Evolutionary conservation across 139 green algal species (phyloP), one percentile per base, ranked within the genome.

Genomic region (Raphidocelis subcapitata): DNA sequence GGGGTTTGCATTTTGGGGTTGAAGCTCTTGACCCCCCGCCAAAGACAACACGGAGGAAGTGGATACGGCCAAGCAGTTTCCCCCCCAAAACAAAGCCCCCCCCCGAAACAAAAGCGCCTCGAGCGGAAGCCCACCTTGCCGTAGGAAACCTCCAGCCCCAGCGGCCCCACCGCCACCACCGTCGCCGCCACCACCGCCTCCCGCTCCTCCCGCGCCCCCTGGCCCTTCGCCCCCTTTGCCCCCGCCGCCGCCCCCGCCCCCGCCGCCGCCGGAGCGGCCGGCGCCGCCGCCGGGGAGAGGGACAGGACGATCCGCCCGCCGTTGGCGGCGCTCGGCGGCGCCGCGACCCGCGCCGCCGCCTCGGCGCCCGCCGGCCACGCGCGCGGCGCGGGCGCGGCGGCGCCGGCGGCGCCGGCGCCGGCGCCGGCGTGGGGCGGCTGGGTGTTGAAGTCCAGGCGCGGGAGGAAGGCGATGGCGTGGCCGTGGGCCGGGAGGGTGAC

Each of bases 381-480:
- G 41, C 41, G 41, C 41, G 41, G 8, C 41, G 41, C 41, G 8
- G 41, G 5, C 10, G 54, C 54, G 12, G 54, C 54, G n/a, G 54
- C 54, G 5, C 10, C 12, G 12, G 54, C 54, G 54, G 54, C 54
- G 54, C 24, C 54, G 54, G 23, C 54, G 54, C 12, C 54, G 5
- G 23, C 54, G 54, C 10, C 54, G 54, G 24, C 54, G 23, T 5
- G 24, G 54, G n/a, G n/a, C n/a, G 12, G 5, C 5, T 66, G 72
- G 44, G 82, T 69, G 80, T 95, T 97, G 84, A 80, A 95, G 78
- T 93, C 87, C 0, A 62, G 71, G 29, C 73, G 76, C 24, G 92
- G 72, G 1, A 89, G 77, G 70, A 89, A 95, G 24, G 76, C 90
- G 3, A 97, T 61, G 4, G 74, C 46, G n/a, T 74, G 46, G 59